These are phyloP conservation scores for Carex littledalei DNA, from an alignment of 176 grass and related monocot genomes.

Conservation along the genomic window DNA sequence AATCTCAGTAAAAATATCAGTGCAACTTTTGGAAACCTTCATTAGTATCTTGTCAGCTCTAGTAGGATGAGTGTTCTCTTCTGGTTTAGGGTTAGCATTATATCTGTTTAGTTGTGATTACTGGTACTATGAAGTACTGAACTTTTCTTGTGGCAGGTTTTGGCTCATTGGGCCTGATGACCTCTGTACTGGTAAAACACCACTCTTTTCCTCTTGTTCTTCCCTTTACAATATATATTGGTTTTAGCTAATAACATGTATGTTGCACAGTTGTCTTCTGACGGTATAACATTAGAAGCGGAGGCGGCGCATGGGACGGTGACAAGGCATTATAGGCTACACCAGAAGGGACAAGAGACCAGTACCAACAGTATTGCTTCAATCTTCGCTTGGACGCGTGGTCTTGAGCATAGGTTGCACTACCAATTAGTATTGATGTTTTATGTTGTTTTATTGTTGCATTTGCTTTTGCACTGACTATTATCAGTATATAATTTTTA, in stretches of 20 bases:
- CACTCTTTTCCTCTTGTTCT: background rate
- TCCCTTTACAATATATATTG: background rate
- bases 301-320: slow-evolving; percentile 99
- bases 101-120: background rate
- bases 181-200: slow-evolving; percentile 64
- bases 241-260: slow-evolving; percentile 24
- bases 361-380: slow-evolving; percentile 99
- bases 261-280: slow-evolving; percentile 79
- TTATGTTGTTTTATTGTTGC: background rate
- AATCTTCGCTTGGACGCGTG: slow-evolving; percentile 97
- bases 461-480: slow-evolving; percentile 5
- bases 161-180: slow-evolving; percentile 91
- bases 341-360: slow-evolving; percentile 90
- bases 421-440: background rate
- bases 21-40: background rate
- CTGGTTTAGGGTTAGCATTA: background rate
- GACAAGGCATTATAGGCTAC: slow-evolving; percentile 80
- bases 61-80: background rate
- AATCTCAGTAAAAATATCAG: background rate
- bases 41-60: background rate
- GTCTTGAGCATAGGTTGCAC: slow-evolving; percentile 72
- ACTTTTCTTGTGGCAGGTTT: slow-evolving; percentile 60
- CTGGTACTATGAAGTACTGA: slow-evolving; percentile 5
- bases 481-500: background rate
- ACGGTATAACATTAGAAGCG: slow-evolving; percentile 91